Evolutionary conservation across 257 asterid species (phyloP), one percentile per base, ranked within the genome.

Genomic region (Eucommia ulmoides): DNA sequence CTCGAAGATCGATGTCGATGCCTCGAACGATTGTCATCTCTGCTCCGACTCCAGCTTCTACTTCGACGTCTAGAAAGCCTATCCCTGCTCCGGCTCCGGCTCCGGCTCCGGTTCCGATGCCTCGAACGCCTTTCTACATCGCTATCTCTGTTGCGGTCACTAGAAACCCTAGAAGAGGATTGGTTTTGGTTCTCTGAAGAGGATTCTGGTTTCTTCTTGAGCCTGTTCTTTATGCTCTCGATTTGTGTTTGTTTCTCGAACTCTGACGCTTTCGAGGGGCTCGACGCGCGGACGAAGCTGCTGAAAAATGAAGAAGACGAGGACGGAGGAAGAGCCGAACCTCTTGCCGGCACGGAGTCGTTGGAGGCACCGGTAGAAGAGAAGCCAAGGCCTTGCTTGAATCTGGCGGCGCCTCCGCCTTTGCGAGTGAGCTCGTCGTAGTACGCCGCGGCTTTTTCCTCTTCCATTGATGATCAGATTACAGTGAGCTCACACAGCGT

Each of bases 351-450:
- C 58, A 68, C 69, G 62, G 53, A 70, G 69, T 67, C 74, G 65
- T 68, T 51, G 56, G 87, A 45, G 8, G 75, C 33, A 19, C 56
- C 26, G 56, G 61, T 23, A 49, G 83, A 52, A 18, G 89, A 73
- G 72, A 82, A 84, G 58, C 97, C 96, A 41, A 89, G 91, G 8
- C 97, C 94, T 61, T 78, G 97, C 50, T 84, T 85, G 70, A 80
- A 84, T 46, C 84, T 73, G 41, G 97, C 94, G 57, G 97, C 97
- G 51, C 85, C 95, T 33, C 74, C 81, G 51, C 97, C 97, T 64
- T 87, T 76, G 1, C 94, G 93, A 10, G 79, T 77, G 15, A 88
- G 73, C 64, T 88, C 95, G 63, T 84, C 97, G 77, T 82, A 88
- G 61, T 80, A 78, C 1, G 94, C 95, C 2, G 97, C 97, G 23